Conservation (phyloP, 2,329 filamentous ascomycete genomes). For the Didymella exigua region DNA sequence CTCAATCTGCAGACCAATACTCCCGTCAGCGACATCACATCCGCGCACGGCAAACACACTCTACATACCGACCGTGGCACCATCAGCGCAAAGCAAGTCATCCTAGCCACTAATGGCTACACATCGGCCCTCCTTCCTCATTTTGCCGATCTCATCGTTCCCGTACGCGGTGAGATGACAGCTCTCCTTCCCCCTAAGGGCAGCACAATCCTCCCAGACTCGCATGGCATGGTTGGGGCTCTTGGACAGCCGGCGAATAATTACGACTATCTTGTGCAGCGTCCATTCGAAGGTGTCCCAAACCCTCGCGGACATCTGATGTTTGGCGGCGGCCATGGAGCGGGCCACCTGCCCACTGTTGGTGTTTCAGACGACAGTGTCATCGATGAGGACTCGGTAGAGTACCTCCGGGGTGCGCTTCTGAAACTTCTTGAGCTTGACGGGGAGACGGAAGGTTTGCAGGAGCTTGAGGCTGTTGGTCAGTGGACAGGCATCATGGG, state of each 20-base stretch:
- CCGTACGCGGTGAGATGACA: conserved; percentile 75
- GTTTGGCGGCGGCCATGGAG: conserved; percentile 71
- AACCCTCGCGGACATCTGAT: conserved; percentile 64
- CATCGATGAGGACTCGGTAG: conserved; percentile 62
- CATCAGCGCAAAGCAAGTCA: conserved; percentile 66
- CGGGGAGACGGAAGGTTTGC: conserved; percentile 43
- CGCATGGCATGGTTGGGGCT: conserved; percentile 68
- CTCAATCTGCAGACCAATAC: conserved; percentile 80
- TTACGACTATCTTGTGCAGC: conserved; percentile 76
- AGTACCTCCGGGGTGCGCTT: conserved; percentile 59
- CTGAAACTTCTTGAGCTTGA: conserved; percentile 45
- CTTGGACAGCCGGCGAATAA: conserved; percentile 54
- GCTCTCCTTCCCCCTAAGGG: conserved; percentile 64
- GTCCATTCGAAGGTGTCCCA: conserved; percentile 56
- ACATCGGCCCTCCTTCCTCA: conserved; percentile 74
- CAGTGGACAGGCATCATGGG: conserved; percentile 84
- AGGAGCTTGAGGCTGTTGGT: conserved; percentile 55
- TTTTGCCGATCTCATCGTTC: conserved; percentile 74
- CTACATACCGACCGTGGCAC: conserved; percentile 72
- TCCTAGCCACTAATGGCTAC: conserved; percentile 85
- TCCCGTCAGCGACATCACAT: conserved; percentile 57
- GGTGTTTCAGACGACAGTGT: conserved; percentile 65
- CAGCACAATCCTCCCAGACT: conserved; percentile 57
- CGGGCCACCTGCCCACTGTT: conserved; percentile 53
- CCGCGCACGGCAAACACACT: conserved; percentile 56